Percentiles rank a stretch among this genome's conserved stretches.
These are phyloP conservation scores for Vigna angularis DNA, from an alignment of 306 rosid species.

Conservation along the genomic window DNA sequence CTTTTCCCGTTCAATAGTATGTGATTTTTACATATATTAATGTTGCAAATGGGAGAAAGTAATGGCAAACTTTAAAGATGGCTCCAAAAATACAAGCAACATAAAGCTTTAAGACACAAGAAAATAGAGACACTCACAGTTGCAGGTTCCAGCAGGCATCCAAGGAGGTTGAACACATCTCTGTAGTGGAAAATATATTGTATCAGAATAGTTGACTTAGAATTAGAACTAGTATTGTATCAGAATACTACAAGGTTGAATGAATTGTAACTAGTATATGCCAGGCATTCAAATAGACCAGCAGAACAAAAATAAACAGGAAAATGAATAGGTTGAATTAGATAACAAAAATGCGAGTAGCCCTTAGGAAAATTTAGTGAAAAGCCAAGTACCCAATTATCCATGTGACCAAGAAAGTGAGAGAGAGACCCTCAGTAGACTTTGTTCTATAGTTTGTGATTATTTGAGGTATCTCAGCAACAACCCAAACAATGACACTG, in stretches of 20 bases:
- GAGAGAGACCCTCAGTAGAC: slow-evolving; percentile 77
- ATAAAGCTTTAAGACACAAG: slow-evolving; percentile 23
- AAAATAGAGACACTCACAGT: slow-evolving; percentile 68
- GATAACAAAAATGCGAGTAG: not conserved
- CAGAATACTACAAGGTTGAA: not conserved
- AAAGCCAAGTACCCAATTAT: slow-evolving; percentile 61
- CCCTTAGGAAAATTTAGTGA: not conserved
- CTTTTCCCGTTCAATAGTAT: not conserved
- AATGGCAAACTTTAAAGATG: slow-evolving; percentile 30
- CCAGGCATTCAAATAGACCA: slow-evolving; percentile 31
- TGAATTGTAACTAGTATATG: slow-evolving; percentile 7
- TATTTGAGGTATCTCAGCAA: slow-evolving; percentile 89
- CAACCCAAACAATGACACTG: slow-evolving; percentile 76
- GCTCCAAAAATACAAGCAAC: slow-evolving; percentile 4
- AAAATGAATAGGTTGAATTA: not conserved
- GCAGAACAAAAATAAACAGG: not conserved
- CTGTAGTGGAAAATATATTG: slow-evolving; percentile 56
- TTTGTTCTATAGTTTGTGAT: slow-evolving; percentile 70
- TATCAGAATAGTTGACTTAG: slow-evolving; percentile 29
- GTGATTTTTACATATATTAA: not conserved
- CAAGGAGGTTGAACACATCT: slow-evolving; percentile 76
- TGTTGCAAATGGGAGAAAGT: slow-evolving; percentile 2
- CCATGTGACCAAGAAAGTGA: slow-evolving; percentile 84
- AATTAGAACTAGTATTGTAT: not conserved
- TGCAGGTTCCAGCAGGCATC: slow-evolving; percentile 88